phyloP scores from a whole-genome alignment of 73 alveolate genomes.

The Paramecium sexaurelia region DNA sequence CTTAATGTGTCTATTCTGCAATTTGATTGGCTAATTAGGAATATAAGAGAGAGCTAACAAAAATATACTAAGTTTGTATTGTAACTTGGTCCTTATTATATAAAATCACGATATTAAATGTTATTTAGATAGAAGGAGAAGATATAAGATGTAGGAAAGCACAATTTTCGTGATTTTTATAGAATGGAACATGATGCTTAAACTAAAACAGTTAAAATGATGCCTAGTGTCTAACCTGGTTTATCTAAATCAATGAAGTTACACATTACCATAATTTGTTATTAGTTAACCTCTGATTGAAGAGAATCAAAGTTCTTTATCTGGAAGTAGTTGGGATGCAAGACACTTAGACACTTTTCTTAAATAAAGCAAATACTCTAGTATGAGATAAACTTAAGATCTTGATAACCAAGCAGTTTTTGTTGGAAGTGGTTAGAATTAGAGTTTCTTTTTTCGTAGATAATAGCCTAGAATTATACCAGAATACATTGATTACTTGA shows the following conservation, averaged over 20 bases:
- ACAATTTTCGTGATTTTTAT: conserved; percentile 25
- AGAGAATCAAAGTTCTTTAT: background rate
- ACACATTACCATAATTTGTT: background rate
- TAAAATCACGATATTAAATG: conserved; percentile 27
- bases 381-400: background rate
- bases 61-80: background rate
- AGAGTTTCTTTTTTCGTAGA: conserved; percentile 36
- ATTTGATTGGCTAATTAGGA: conserved; percentile 57
- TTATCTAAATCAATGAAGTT: conserved; percentile 7
- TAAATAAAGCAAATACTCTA: conserved; percentile 1
- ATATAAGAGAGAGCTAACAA: background rate
- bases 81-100: background rate
- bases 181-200: background rate
- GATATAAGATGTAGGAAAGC: background rate
- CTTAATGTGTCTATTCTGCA: background rate
- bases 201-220: background rate
- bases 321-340: conserved; percentile 46
- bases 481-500: conserved; percentile 41
- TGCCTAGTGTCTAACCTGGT: background rate
- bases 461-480: conserved; percentile 17
- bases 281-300: background rate
- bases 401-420: background rate
- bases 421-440: background rate
- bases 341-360: conserved; percentile 31
- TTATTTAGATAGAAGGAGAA: conserved; percentile 46